phyloP scores from a whole-genome alignment of 805 yeast genomes.

The Metschnikowia arizonensis region DNA sequence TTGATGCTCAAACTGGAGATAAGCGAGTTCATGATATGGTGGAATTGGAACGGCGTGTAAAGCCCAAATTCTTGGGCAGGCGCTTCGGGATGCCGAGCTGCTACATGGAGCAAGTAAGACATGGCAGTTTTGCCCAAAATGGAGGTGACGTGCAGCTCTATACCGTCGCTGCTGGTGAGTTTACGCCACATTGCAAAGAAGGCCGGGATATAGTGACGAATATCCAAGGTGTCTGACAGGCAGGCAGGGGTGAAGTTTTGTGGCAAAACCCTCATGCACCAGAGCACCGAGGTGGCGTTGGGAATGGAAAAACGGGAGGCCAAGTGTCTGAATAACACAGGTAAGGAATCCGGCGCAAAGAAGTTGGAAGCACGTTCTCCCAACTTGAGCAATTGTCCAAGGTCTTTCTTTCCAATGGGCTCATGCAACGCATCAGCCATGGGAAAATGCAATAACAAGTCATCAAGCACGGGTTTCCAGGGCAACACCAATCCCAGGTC shows the following conservation, averaged over 20 bases:
- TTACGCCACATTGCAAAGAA: conserved; percentile 71
- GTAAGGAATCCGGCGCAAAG: conserved; percentile 47
- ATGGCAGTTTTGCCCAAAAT: conserved; percentile 60
- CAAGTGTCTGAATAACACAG: conserved; percentile 47
- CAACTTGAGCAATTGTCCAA: conserved; percentile 46
- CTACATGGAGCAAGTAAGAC: conserved; percentile 33
- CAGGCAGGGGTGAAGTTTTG: conserved; percentile 29
- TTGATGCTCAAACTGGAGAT: conserved; percentile 44
- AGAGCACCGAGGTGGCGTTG: conserved; percentile 48
- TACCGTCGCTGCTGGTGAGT: conserved; percentile 42
- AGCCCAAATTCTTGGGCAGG: conserved; percentile 48
- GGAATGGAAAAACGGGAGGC: conserved; percentile 51
- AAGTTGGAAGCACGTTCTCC: conserved; percentile 54
- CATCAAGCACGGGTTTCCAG: conserved; percentile 46
- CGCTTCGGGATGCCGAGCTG: conserved; percentile 18
- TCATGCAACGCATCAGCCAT: conserved; percentile 42
- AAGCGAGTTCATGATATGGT: conserved; percentile 54
- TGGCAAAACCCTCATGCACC: conserved; percentile 56
- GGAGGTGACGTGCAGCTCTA: conserved; percentile 63
- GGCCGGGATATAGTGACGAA: conserved; percentile 57
- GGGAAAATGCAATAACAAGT: conserved; percentile 31
- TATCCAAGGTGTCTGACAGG: conserved; percentile 28
- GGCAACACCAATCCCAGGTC: conserved; percentile 44
- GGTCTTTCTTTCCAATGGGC: conserved; percentile 44
- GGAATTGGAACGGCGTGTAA: conserved; percentile 58